Evolutionary conservation across 2,329 filamentous ascomycete genomes (phyloP).

Genomic region (Capronia coronata): DNA sequence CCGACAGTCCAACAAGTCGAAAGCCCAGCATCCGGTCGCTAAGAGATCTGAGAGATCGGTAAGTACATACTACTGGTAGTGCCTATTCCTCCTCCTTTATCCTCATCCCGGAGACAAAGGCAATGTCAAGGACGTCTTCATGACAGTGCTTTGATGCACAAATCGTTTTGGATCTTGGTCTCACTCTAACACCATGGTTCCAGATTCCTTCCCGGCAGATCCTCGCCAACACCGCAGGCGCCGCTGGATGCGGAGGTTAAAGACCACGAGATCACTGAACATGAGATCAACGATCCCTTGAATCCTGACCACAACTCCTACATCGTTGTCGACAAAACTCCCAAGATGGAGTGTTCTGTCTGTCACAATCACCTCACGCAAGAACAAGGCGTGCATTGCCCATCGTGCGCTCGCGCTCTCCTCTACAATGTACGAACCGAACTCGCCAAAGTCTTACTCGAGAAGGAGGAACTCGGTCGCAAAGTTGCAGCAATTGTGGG

Average conservation of each 20-base stretch:
- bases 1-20: neutral
- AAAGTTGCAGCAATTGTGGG: constrained; percentile 19
- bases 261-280: constrained; percentile 17
- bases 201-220: constrained; percentile 14
- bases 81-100: constrained; percentile 1
- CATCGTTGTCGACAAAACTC: constrained; percentile 42
- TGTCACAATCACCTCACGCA: constrained; percentile 14
- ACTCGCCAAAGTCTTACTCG: constrained; percentile 54
- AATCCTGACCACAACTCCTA: constrained; percentile 36
- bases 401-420: constrained; percentile 62
- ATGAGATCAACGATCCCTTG: constrained; percentile 15
- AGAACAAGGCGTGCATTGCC: constrained; percentile 46
- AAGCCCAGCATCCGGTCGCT: constrained; percentile 3
- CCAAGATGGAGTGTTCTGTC: constrained; percentile 16
- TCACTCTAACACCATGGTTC: constrained; percentile 20
- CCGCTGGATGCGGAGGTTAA: constrained; percentile 25
- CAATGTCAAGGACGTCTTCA: constrained; percentile 10
- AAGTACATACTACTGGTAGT: constrained; percentile 11
- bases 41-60: constrained; percentile 1
- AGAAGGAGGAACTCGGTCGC: constrained; percentile 48
- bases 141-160: constrained; percentile 16
- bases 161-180: neutral
- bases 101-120: neutral
- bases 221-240: constrained; percentile 17
- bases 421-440: constrained; percentile 61